Conservation (phyloP, 1,284 basidiomycete species). For the Microbotryum violaceum region DNA sequence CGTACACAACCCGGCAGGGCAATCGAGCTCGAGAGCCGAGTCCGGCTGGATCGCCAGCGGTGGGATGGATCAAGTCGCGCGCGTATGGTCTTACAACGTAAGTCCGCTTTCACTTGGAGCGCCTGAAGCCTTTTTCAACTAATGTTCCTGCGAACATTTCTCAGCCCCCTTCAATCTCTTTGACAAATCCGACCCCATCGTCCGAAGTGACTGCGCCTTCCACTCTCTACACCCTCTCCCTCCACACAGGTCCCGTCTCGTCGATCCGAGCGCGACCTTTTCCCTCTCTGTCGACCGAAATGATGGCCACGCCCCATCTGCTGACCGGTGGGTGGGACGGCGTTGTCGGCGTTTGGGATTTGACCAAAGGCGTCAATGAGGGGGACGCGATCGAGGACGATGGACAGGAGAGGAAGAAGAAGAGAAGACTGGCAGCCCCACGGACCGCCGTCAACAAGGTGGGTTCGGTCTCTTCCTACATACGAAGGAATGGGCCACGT, state of each 20-base stretch:
- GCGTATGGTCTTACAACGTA: constrained; percentile 35
- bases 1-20: constrained; percentile 45
- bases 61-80: constrained; percentile 67
- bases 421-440: constrained; percentile 44
- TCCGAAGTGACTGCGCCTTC: constrained; percentile 47
- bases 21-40: constrained; percentile 21
- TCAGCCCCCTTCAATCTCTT: constrained; percentile 51
- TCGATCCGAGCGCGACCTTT: constrained; percentile 47
- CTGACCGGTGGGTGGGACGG: constrained; percentile 73
- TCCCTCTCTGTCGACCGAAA: neutral
- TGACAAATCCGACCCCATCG: constrained; percentile 38
- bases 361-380: constrained; percentile 49
- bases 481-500: constrained; percentile 39
- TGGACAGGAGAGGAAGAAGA: constrained; percentile 39
- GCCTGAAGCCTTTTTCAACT: neutral
- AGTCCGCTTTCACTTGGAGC: neutral
- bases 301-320: constrained; percentile 46
- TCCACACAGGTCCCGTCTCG: constrained; percentile 67
- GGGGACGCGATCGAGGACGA: constrained; percentile 55
- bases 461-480: constrained; percentile 18
- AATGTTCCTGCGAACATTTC: neutral
- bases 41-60: constrained; percentile 59
- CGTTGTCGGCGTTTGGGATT: constrained; percentile 60
- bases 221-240: constrained; percentile 47
- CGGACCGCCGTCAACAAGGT: constrained; percentile 40